Evolutionary conservation across 768 basidiomycete genomes (phyloP), one percentile per base, ranked within the genome.

Genomic region (Mycena olivaceomarginata): DNA sequence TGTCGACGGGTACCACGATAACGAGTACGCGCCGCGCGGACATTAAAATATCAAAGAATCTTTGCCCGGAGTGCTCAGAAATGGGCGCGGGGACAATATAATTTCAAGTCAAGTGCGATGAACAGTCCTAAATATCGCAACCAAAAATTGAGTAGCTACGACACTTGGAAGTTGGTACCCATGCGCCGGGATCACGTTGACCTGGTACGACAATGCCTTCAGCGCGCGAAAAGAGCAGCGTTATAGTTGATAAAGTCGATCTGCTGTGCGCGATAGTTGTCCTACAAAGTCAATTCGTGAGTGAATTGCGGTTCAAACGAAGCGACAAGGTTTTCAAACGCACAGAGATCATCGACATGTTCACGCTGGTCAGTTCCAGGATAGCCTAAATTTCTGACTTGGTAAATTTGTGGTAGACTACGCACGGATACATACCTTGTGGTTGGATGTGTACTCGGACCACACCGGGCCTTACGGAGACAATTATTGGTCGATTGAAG

Each of bases 401-500:
- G 16, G 48, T 18, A 51, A 18, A 16, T 51, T 16, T 2, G 18
- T 16, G 18, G 16, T 16, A 51, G 18, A 51, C 7, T 18, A 18
- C 13, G 48, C 16, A 18, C 7, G 48, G 13, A 51, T 6, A 67
- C 67, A n/a, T 65, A 72, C 71, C 48, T 57, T 16, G 13, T 67
- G 1, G 25, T 25, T 16, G 40, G 39, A 37, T 22, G 67, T 53
- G 59, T 75, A 69, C 22, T 62, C 39, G 18, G 46, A 40, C 74
- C 74, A 75, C 3, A 16, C 25, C 5, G 74, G 74, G 20, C 74
- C 74, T 75, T 31, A 1, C 6, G 31, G 31, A 31, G 31, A 40
- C 7, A 25, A 20, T 51, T 7, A 43, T 20, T 64, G 1, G 15
- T 11, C 4, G 31, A 31, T 37, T 43, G 6, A 20, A 39, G 1